Evolutionary conservation across 2,329 filamentous ascomycete species (phyloP).

Genomic region (Claviceps sp.): DNA sequence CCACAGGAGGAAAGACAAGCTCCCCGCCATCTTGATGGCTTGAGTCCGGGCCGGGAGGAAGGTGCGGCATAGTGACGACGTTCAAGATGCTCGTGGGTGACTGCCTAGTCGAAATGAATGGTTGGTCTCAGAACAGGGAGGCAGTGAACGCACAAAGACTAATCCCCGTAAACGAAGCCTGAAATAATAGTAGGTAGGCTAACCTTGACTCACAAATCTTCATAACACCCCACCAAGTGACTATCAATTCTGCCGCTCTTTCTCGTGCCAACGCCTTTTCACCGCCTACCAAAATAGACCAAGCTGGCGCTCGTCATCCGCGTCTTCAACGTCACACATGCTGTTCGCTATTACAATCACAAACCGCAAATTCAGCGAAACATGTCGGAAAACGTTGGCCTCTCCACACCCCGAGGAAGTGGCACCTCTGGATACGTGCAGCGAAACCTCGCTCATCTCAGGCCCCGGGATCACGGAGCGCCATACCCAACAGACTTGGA

Average conservation of each 20-base stretch:
- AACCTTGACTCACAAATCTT: not conserved
- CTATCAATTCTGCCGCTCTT: conserved; percentile 15
- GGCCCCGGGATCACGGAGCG: conserved; percentile 64
- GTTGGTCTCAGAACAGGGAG: not conserved
- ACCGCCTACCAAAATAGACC: conserved; percentile 11
- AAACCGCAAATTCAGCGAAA: not conserved
- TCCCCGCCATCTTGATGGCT: conserved; percentile 10
- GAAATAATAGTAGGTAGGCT: not conserved
- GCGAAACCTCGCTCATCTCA: conserved; percentile 81
- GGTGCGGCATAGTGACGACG: conserved; percentile 20
- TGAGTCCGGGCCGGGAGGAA: conserved; percentile 12
- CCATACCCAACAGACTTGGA: conserved; percentile 66
- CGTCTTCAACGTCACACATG: not conserved
- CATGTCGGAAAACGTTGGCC: conserved; percentile 96
- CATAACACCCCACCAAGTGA: conserved; percentile 10
- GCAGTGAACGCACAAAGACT: not conserved
- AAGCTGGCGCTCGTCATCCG: not conserved
- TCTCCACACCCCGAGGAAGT: conserved; percentile 84
- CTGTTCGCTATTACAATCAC: not conserved
- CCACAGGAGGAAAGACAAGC: conserved; percentile 69
- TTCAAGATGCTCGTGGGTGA: not conserved
- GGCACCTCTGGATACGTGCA: conserved; percentile 97
- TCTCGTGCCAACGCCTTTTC: conserved; percentile 6
- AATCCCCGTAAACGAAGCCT: not conserved
- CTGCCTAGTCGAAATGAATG: not conserved